A percentile compares a stretch with the other conserved stretches of the same genome.
These are phyloP conservation scores for Cladochytrium replicatum DNA, from an alignment of 192 early-diverging fungal species.

Conservation along the genomic window DNA sequence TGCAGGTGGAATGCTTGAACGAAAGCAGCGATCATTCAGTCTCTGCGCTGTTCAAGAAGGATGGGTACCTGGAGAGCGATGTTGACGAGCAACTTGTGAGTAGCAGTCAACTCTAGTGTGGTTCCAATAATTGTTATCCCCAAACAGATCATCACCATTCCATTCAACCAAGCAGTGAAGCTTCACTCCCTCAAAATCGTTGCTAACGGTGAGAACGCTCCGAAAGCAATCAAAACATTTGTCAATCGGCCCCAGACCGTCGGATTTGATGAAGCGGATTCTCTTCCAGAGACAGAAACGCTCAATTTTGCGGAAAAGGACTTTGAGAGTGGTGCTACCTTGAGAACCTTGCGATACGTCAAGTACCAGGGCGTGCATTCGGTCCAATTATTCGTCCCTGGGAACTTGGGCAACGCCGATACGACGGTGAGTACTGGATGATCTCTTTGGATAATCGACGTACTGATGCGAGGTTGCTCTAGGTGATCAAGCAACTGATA, in stretches of 20 bases:
- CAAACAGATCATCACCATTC: too few relatives aligned
- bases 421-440: slow-evolving; percentile 41
- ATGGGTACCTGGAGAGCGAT: slow-evolving; percentile 73
- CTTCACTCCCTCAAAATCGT: slow-evolving; percentile 58
- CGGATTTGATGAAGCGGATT: slow-evolving; percentile 81
- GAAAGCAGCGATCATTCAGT: slow-evolving; percentile 66
- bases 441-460: not conserved
- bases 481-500: slow-evolving; percentile 56
- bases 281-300: slow-evolving; percentile 61
- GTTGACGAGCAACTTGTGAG: slow-evolving; percentile 93
- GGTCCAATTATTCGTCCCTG: slow-evolving; percentile 62
- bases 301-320: slow-evolving; percentile 54
- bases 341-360: slow-evolving; percentile 68
- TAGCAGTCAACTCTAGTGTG: not conserved
- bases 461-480: not conserved
- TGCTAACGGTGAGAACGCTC: slow-evolving; percentile 57
- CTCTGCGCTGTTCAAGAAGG: slow-evolving; percentile 63
- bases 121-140: too few relatives aligned
- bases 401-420: slow-evolving; percentile 78
- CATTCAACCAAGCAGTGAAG: slow-evolving; percentile 80
- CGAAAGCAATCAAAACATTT: slow-evolving; percentile 79
- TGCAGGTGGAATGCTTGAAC: slow-evolving; percentile 69
- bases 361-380: slow-evolving; percentile 84
- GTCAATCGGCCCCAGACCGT: slow-evolving; percentile 65
- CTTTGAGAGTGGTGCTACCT: slow-evolving; percentile 1